Evolutionary conservation across 768 basidiomycete species (phyloP), one percentile per base, ranked within the genome.

Genomic region (Macrolepiota albuminosa): DNA sequence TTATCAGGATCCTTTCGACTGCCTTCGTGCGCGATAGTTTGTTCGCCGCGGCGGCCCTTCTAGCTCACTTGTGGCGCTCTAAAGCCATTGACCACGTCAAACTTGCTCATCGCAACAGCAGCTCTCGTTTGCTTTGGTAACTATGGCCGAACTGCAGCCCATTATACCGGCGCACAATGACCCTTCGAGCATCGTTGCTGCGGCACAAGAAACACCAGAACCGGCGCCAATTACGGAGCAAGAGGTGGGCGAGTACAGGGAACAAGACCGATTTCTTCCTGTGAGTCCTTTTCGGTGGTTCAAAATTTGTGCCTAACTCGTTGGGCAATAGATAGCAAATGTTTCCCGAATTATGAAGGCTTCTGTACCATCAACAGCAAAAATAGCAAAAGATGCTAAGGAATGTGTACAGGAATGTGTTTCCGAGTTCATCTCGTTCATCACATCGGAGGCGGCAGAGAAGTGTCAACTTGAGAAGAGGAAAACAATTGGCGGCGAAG

Each of bases 371-470:
- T 76, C 86, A 0, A 89, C 89, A 21, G 93, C 96, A 46, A 98
- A 98, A 76, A 96, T 98, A 68, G 91, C 93, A 8, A 98, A 98
- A 73, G 96, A 98, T 73, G 95, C 95, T 48, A 98, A 98, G 71
- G 96, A 98, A 75, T 95, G 93, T 74, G 93, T 98, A 46, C 96
- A 98, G 72, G 96, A 98, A 75, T 97, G 95, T 74, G 93, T 97
- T 58, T 94, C 91, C 46, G 96, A 98, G 76, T 98, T 97, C 79
- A 98, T 98, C 72, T 88, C 87, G 66, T 98, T 98, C 81, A 94
- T 98, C 76, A 97, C 95, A 33, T 91, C 88, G 47, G 96, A 98
- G 73, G 96, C 96, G 5, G 93, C 93, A 16, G 96, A 98, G 73
- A 93, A 93, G 68, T 95, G 94, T 65, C 84, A 90, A 70, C 79